Evolutionary conservation across 345 rosid species (phyloP).

Genomic region (Lenwebbia sp.): DNA sequence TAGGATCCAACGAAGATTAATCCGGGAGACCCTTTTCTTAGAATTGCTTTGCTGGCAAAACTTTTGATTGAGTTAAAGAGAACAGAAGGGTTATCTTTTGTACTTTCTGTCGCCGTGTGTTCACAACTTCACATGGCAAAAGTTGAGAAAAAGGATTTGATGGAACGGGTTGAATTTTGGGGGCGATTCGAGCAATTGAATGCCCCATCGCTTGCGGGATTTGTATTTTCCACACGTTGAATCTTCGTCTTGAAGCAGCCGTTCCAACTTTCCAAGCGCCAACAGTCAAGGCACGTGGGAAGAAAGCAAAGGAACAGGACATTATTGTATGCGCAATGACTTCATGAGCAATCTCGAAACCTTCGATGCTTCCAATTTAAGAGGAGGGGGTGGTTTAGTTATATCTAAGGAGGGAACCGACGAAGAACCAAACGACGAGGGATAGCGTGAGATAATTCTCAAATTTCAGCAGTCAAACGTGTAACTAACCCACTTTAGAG

Average conservation of each 20-base stretch:
- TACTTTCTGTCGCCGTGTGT: not conserved
- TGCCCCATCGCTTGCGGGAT: not conserved
- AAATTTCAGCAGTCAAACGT: not conserved
- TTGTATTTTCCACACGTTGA: not conserved
- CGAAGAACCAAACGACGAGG: not conserved
- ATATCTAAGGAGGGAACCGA: not conserved
- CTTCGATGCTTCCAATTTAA: not conserved
- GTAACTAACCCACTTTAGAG: not conserved
- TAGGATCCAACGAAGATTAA: not conserved
- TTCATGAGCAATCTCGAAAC: not conserved
- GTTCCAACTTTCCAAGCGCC: not conserved
- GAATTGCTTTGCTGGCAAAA: not conserved
- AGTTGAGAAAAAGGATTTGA: not conserved
- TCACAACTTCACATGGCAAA: not conserved
- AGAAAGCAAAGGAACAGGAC: not conserved
- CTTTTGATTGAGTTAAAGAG: not conserved
- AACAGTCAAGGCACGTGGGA: not conserved
- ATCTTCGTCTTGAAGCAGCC: not conserved
- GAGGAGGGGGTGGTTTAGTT: not conserved
- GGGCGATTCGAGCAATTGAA: not conserved
- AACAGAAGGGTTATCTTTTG: not conserved
- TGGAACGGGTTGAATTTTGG: not conserved
- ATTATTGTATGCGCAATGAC: not conserved
- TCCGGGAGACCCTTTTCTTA: not conserved
- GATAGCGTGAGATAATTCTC: no score